A percentile compares a stretch with the other conserved stretches of the same genome.
These are phyloP conservation scores for Pseudogymnoascus sp. DNA, from an alignment of 2,329 filamentous ascomycete species.

Conservation along the genomic window DNA sequence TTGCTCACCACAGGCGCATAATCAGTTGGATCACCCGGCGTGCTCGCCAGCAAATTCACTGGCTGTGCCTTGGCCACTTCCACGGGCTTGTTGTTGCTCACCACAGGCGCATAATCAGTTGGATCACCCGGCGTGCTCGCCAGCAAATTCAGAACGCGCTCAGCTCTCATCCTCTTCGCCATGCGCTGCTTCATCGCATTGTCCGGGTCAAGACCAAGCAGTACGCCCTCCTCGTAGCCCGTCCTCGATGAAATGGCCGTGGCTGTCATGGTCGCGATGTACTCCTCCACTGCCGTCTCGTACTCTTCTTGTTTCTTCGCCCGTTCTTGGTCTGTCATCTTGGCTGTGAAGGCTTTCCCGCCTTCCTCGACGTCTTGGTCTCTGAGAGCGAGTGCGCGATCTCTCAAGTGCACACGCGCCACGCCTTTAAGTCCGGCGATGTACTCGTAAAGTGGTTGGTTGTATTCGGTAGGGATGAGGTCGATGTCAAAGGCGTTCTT, in stretches of 20 bases:
- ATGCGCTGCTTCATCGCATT: constrained; percentile 47
- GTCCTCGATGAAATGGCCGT: constrained; percentile 14
- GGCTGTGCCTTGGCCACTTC: constrained; percentile 15
- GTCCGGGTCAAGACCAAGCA: constrained; percentile 34
- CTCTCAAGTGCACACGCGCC: constrained; percentile 59
- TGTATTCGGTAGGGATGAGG: constrained; percentile 62
- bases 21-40: background rate
- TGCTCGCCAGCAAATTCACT: constrained; percentile 48
- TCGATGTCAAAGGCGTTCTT: constrained; percentile 71
- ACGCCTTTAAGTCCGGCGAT: constrained; percentile 71
- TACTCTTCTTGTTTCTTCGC: constrained; percentile 49
- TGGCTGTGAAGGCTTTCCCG: constrained; percentile 39
- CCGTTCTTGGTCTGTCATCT: constrained; percentile 36
- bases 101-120: background rate
- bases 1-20: background rate
- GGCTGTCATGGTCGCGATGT: constrained; percentile 24
- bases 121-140: constrained; percentile 31
- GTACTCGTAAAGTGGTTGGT: constrained; percentile 66
- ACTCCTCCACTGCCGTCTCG: constrained; percentile 39
- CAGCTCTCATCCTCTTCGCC: constrained; percentile 56
- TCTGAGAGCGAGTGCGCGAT: constrained; percentile 57
- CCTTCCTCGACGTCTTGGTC: constrained; percentile 47
- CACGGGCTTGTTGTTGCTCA: constrained; percentile 12
- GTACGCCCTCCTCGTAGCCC: constrained; percentile 27
- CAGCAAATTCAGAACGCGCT: constrained; percentile 50